Evolutionary conservation across 371 early-diverging fungal species (phyloP), one percentile per base, ranked within the genome.

Genomic region (Actinomortierella wolfii): DNA sequence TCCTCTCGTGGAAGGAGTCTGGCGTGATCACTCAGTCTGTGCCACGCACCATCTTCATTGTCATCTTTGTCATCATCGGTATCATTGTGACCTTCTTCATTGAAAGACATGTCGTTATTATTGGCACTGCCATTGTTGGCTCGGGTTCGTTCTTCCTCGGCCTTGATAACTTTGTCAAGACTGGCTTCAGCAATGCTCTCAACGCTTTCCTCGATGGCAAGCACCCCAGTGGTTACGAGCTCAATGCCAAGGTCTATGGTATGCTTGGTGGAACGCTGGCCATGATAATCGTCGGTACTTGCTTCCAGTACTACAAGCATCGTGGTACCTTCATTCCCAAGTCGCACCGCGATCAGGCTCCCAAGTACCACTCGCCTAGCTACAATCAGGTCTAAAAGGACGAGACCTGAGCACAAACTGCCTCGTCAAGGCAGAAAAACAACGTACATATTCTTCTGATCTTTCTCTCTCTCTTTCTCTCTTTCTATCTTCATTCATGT

Each of bases 121-220:
- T 87, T 44, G 82, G 82, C 29, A 81, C 85, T 0, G 77, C 87
- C 4, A 81, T 84, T 45, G 78, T 82, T 39, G 86, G 87, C 39
- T 79, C 85, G 8, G 83, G 83, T 51, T 78, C 78, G 18, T 80
- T 87, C 76, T 81, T 85, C 51, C 61, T 81, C 21, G 87, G 86
- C 56, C 58, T 83, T 50, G 87, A 87, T 60, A 65, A 83, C 52
- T 87, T 85, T 64, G 66, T 78, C 49, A 65, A 77, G 21, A 79
- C 86, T n/a, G 84, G 84, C 18, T 84, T 85, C 59, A 50, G 76
- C 26, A 52, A 64, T 2, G 64, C 61, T 23, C 60, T 77, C 54
- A 61, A 54, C 1, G 62, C 68, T 8, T 68, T 68, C 54, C 54
- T 76, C 56, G 51, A 60, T 25, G 76, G 67, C 54, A 67, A 78